Percentiles rank a stretch among this genome's conserved stretches.
These are phyloP conservation scores for Macrotyloma uniflorum DNA, from an alignment of 306 rosid genomes.

Conservation along the genomic window DNA sequence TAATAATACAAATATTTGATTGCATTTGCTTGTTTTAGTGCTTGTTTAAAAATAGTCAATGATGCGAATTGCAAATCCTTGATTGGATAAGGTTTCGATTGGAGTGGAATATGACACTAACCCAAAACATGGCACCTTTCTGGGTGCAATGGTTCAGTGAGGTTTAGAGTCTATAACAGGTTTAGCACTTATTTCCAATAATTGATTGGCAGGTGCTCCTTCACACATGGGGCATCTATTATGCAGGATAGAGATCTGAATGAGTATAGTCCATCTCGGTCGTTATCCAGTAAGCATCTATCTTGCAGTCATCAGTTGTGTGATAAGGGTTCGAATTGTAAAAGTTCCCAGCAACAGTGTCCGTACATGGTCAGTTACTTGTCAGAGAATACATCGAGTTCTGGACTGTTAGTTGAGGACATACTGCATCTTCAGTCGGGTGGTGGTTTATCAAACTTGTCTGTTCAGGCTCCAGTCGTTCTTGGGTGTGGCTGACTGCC, in stretches of 20 bases:
- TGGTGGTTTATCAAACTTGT: slow-evolving; percentile 47
- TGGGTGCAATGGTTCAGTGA: slow-evolving; percentile 35
- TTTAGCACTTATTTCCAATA: slow-evolving; percentile 90
- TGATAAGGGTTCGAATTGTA: slow-evolving; percentile 65
- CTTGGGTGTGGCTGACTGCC: slow-evolving; percentile 65
- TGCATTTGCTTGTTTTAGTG: not conserved
- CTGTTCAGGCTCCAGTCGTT: slow-evolving; percentile 74
- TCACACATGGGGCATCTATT: slow-evolving; percentile 90
- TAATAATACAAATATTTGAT: not conserved
- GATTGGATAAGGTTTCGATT: not conserved
- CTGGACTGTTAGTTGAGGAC: slow-evolving; percentile 92
- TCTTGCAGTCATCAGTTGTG: slow-evolving; percentile 84
- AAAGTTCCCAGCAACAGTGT: slow-evolving; percentile 74
- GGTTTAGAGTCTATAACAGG: slow-evolving; percentile 52
- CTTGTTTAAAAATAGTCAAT: not conserved
- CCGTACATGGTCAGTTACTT: slow-evolving; percentile 63
- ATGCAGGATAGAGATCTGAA: slow-evolving; percentile 98
- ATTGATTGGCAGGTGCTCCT: slow-evolving; percentile 99
- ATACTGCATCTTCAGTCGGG: slow-evolving; percentile 72
- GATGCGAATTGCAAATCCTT: not conserved
- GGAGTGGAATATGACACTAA: not conserved
- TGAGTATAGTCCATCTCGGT: slow-evolving; percentile 80
- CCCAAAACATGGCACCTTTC: not conserved
- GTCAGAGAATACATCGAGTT: slow-evolving; percentile 84
- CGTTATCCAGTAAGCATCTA: slow-evolving; percentile 77